Evolutionary conservation across 2,329 filamentous ascomycete genomes (phyloP).

Genomic region (Aspergillus novofumigatus): DNA sequence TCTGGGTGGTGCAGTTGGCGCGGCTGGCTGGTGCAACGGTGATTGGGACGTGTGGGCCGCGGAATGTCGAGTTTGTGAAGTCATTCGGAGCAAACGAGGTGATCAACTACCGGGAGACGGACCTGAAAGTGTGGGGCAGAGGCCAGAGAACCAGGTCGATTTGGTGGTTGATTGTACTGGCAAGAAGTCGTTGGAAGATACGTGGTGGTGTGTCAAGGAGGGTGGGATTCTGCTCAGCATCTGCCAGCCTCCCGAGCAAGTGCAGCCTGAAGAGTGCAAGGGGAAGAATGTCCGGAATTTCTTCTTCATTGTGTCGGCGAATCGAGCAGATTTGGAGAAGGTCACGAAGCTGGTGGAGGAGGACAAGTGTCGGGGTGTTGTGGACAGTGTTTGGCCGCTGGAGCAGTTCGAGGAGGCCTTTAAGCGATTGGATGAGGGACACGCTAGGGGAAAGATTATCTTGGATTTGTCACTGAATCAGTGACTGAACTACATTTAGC

Average conservation of each 20-base stretch:
- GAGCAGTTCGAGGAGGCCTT: constrained; percentile 40
- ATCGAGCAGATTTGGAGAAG: constrained; percentile 32
- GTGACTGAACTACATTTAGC: background rate
- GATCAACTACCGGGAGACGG: constrained; percentile 36
- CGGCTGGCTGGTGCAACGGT: constrained; percentile 30
- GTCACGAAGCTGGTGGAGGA: constrained; percentile 39
- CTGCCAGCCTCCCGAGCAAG: constrained; percentile 31
- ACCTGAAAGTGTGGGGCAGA: constrained; percentile 26
- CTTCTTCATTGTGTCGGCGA: constrained; percentile 43
- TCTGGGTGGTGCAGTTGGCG: constrained; percentile 40
- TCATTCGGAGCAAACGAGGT: constrained; percentile 39
- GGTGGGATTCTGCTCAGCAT: constrained; percentile 39
- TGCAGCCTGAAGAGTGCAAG: constrained; percentile 23
- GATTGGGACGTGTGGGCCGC: constrained; percentile 36
- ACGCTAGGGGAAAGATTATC: constrained; percentile 44
- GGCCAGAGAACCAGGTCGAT: constrained; percentile 33
- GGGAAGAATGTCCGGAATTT: constrained; percentile 27
- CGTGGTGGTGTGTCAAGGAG: constrained; percentile 40
- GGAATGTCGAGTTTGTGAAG: constrained; percentile 38
- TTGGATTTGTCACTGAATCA: constrained; percentile 24
- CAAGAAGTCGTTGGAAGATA: constrained; percentile 37
- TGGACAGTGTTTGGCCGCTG: constrained; percentile 42
- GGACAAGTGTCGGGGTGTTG: constrained; percentile 30
- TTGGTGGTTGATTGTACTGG: constrained; percentile 46
- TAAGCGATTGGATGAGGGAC: constrained; percentile 35